Percentiles rank a stretch among this genome's conserved stretches.
Evolutionary conservation across 148 eudicot species (phyloP).

Genomic region (Rhododendron mucronatum): DNA sequence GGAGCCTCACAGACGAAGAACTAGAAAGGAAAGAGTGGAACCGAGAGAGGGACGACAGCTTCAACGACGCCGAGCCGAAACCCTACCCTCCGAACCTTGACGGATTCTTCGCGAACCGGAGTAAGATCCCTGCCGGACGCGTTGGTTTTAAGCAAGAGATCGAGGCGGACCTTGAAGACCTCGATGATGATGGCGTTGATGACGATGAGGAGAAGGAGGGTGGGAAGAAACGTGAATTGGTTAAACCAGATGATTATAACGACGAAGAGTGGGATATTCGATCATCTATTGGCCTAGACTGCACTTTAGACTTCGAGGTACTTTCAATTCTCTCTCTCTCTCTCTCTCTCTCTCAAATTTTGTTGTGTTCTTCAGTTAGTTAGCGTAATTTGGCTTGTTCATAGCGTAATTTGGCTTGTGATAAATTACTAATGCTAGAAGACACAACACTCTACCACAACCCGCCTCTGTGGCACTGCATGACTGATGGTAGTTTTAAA

Average conservation of each 20-base stretch:
- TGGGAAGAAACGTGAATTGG: slow-evolving; percentile 8
- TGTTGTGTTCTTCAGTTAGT: not conserved
- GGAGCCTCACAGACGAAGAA: slow-evolving; percentile 73
- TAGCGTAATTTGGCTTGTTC: too few relatives aligned
- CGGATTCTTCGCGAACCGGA: slow-evolving; percentile 15
- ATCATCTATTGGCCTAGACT: slow-evolving; percentile 56
- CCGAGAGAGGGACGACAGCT: slow-evolving; percentile 28
- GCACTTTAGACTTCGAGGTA: slow-evolving; percentile 73
- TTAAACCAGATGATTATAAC: slow-evolving; percentile 10
- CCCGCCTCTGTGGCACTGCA: not conserved
- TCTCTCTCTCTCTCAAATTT: not conserved
- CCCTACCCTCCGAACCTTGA: slow-evolving; percentile 29
- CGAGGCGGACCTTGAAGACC: slow-evolving; percentile 28
- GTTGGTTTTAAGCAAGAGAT: not conserved
- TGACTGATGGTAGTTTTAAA: not conserved
- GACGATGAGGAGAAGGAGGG: slow-evolving; percentile 12
- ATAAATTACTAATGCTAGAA: too few relatives aligned
- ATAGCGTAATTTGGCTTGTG: too few relatives aligned
- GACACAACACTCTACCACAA: too few relatives aligned
- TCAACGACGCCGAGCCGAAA: slow-evolving; percentile 15
- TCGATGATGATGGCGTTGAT: slow-evolving; percentile 21
- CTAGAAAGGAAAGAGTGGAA: slow-evolving; percentile 49
- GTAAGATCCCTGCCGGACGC: not conserved
- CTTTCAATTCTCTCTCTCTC: not conserved
- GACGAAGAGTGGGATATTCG: slow-evolving; percentile 43